Conservation (phyloP, 2,329 filamentous ascomycete genomes). For the Penicillium hesseltinei region DNA sequence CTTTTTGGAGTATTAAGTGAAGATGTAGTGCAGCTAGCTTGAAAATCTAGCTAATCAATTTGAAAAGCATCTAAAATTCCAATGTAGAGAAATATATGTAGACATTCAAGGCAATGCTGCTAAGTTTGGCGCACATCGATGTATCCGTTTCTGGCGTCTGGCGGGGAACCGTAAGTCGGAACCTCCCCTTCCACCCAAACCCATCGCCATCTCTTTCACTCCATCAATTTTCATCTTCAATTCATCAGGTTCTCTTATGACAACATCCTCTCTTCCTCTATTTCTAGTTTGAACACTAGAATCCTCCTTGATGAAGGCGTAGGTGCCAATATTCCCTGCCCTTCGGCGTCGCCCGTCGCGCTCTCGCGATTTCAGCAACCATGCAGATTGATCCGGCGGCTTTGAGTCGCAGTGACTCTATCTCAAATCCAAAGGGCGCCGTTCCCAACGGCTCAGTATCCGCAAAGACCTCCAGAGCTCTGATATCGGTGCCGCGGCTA, state of each 20-base stretch:
- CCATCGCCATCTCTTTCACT: conserved; percentile 24
- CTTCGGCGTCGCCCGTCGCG: conserved; percentile 42
- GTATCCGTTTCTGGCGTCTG: conserved; percentile 29
- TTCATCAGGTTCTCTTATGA: conserved; percentile 17
- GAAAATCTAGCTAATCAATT: conserved; percentile 12
- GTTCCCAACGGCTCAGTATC: conserved; percentile 30
- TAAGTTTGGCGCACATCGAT: conserved; percentile 13
- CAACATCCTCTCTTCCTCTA: conserved; percentile 6
- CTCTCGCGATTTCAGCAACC: conserved; percentile 32
- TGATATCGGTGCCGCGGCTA: conserved; percentile 57
- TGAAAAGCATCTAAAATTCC: background rate
- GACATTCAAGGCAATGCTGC: conserved; percentile 30
- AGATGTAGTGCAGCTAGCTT: conserved; percentile 58
- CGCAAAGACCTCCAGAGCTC: conserved; percentile 51
- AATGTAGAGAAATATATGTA: background rate
- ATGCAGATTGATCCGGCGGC: conserved; percentile 49
- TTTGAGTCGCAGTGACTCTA: conserved; percentile 44
- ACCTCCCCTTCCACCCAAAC: conserved; percentile 30
- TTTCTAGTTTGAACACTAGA: conserved; percentile 16
- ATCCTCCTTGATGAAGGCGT: conserved; percentile 41
- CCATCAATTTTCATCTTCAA: conserved; percentile 27
- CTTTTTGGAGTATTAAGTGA: conserved; percentile 63
- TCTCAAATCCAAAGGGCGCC: conserved; percentile 35
- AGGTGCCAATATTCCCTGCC: conserved; percentile 32
- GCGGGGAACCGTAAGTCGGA: conserved; percentile 29